phyloP scores from a whole-genome alignment of 352 stramenopile genomes.

The Phytophthora palmivora region DNA sequence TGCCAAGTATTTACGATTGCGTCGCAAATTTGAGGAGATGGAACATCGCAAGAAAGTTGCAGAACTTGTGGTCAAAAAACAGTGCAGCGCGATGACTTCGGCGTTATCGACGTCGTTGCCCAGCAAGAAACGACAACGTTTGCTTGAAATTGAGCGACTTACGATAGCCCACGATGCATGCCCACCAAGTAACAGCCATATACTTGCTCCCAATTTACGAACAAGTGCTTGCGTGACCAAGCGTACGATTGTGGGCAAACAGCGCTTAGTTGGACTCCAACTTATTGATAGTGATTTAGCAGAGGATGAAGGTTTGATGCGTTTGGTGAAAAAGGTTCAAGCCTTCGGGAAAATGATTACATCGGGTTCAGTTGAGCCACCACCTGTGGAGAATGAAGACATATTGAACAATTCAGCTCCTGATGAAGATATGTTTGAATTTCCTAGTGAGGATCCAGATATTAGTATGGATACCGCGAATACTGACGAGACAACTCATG shows the following conservation, averaged over 20 bases:
- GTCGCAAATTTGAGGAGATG: slow-evolving; percentile 46
- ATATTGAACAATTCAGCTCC: slow-evolving; percentile 1
- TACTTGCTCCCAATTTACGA: slow-evolving; percentile 16
- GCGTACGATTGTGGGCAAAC: neutral
- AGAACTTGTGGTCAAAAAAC: slow-evolving; percentile 61
- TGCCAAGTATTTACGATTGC: slow-evolving; percentile 52
- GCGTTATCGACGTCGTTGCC: slow-evolving; percentile 34
- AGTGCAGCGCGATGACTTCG: slow-evolving; percentile 63
- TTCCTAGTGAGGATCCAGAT: slow-evolving; percentile 22
- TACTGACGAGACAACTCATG: neutral
- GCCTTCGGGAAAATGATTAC: slow-evolving; percentile 47
- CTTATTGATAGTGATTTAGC: neutral
- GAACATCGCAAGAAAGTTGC: slow-evolving; percentile 69
- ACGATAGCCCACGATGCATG: slow-evolving; percentile 50
- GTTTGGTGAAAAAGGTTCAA: slow-evolving; percentile 42
- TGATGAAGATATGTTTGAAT: slow-evolving; percentile 17
- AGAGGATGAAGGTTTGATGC: slow-evolving; percentile 30
- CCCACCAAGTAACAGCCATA: neutral
- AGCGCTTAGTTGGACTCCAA: slow-evolving; percentile 2
- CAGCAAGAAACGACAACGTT: slow-evolving; percentile 44
- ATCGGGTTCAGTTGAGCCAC: slow-evolving; percentile 13
- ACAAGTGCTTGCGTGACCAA: slow-evolving; percentile 2
- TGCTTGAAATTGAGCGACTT: slow-evolving; percentile 56
- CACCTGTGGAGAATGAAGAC: neutral
- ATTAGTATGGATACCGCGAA: slow-evolving; percentile 11